Percentiles rank a stretch among this genome's conserved stretches.
These are phyloP conservation scores for Cucumis cinereus DNA, from an alignment of 306 rosid species.

Conservation along the genomic window DNA sequence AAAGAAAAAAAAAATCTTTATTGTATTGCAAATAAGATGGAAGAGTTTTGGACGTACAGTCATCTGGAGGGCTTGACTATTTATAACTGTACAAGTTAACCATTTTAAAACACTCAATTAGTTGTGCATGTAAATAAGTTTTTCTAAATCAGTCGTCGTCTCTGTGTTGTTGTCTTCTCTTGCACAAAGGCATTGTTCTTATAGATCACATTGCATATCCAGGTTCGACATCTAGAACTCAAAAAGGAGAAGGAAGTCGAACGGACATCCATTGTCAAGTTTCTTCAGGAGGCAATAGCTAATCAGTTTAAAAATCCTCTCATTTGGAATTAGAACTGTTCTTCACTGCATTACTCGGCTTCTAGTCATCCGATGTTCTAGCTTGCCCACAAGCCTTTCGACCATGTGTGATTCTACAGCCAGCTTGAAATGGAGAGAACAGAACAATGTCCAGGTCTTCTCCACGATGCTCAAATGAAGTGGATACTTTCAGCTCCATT, in stretches of 20 bases:
- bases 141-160: background rate
- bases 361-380: background rate
- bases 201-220: constrained; percentile 11
- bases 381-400: background rate
- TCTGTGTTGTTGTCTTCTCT: background rate
- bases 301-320: constrained; percentile 68
- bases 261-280: constrained; percentile 43
- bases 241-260: constrained; percentile 71
- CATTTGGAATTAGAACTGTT: constrained; percentile 47
- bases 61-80: background rate
- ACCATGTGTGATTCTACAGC: background rate
- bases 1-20: background rate
- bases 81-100: background rate
- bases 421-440: background rate
- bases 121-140: background rate
- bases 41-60: background rate
- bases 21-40: background rate
- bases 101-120: background rate
- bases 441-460: background rate
- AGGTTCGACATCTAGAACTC: constrained; percentile 89
- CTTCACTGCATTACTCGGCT: background rate
- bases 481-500: background rate
- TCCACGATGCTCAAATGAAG: background rate
- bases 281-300: constrained; percentile 60
- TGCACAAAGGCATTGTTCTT: background rate